Evolutionary conservation across 1,284 basidiomycete genomes (phyloP).

Genomic region (Golubevia pallescens): DNA sequence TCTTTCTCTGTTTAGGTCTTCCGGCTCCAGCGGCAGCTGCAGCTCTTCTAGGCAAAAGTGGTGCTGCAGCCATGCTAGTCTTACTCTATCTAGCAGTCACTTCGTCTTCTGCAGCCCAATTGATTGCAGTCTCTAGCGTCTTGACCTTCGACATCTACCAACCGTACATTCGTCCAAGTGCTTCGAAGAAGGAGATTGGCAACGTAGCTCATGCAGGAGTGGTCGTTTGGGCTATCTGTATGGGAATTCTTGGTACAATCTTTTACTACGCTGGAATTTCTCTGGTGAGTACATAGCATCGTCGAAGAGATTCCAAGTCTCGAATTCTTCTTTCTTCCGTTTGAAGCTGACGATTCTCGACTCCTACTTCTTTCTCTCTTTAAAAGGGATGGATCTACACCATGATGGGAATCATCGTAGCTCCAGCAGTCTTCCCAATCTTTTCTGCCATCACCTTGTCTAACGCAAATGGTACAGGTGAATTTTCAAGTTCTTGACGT

Average conservation of each 20-base stretch:
- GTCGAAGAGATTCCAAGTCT: not conserved
- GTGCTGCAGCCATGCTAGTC: conserved; percentile 77
- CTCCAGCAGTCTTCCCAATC: conserved; percentile 74
- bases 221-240: conserved; percentile 75
- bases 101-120: conserved; percentile 50
- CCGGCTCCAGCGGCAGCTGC: conserved; percentile 69
- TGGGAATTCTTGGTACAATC: conserved; percentile 81
- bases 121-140: conserved; percentile 68
- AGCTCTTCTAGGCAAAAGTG: conserved; percentile 76
- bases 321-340: not conserved
- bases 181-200: conserved; percentile 71
- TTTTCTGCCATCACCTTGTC: conserved; percentile 84
- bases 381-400: conserved; percentile 13
- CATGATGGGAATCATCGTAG: conserved; percentile 77
- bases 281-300: conserved; percentile 71
- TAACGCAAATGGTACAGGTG: not conserved
- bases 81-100: conserved; percentile 68
- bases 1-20: conserved; percentile 23
- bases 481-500: not conserved
- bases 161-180: conserved; percentile 71
- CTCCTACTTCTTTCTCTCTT: not conserved
- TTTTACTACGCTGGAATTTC: conserved; percentile 88
- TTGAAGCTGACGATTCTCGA: conserved; percentile 1
- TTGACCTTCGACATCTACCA: conserved; percentile 80
- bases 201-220: conserved; percentile 70